Evolutionary conservation across 495 filamentous ascomycete genomes (phyloP).

Genomic region (Pseudoneurospora amorphoporcata): DNA sequence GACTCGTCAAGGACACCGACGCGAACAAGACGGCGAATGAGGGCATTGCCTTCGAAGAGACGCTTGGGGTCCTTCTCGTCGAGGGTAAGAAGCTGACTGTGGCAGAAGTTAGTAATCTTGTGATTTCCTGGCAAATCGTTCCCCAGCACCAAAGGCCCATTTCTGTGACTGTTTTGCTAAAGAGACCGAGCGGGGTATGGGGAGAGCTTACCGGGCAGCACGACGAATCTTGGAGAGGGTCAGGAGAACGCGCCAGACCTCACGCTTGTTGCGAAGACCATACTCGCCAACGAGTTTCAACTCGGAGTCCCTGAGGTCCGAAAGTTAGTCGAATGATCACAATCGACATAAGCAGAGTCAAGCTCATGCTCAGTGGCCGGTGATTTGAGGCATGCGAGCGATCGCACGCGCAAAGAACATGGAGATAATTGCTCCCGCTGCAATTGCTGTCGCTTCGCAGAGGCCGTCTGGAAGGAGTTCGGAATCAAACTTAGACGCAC

Average conservation of each 20-base stretch:
- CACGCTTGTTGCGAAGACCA: conserved; percentile 98
- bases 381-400: conserved; percentile 31
- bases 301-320: conserved; percentile 79
- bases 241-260: conserved; percentile 98
- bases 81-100: conserved; percentile 96
- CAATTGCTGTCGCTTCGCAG: conserved; percentile 42
- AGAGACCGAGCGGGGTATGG: not conserved
- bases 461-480: conserved; percentile 18
- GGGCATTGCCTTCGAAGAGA: conserved; percentile 98
- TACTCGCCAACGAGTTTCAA: conserved; percentile 99
- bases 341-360: conserved; percentile 93
- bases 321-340: conserved; percentile 42
- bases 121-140: not conserved
- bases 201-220: conserved; percentile 82
- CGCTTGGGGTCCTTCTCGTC: conserved; percentile 99
- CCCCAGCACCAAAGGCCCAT: not conserved
- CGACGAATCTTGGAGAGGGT: conserved; percentile 99
- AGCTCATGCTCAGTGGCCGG: conserved; percentile 97
- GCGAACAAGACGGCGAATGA: conserved; percentile 99
- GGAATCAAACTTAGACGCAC: conserved; percentile 40
- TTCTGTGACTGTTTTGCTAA: not conserved
- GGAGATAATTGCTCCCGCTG: not conserved
- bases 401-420: conserved; percentile 1
- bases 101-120: conserved; percentile 3
- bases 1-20: conserved; percentile 99